phyloP scores from a whole-genome alignment of 345 rosid species.

The Salix purpurea region DNA sequence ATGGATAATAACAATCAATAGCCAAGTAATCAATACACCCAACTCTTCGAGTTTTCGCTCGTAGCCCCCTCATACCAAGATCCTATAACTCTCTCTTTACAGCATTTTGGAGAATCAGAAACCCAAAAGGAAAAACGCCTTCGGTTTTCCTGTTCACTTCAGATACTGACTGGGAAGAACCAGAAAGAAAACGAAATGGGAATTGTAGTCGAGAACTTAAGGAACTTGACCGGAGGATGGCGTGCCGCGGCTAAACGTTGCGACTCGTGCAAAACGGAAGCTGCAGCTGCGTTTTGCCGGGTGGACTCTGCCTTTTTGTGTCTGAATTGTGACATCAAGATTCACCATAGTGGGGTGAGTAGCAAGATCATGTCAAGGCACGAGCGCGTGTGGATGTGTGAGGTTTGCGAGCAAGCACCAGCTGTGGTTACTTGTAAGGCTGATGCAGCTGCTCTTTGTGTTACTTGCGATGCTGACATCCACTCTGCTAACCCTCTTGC shows the following conservation, averaged over 20 bases:
- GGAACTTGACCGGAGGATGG: slow-evolving; percentile 18
- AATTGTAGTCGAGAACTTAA: slow-evolving; percentile 6
- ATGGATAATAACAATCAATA: slow-evolving; percentile 5
- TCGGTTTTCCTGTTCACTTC: neutral
- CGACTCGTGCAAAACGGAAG: slow-evolving; percentile 33
- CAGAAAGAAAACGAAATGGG: slow-evolving; percentile 15
- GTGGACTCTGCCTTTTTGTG: slow-evolving; percentile 39
- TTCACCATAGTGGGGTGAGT: slow-evolving; percentile 19
- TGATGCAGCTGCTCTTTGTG: slow-evolving; percentile 43
- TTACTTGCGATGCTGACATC: slow-evolving; percentile 38
- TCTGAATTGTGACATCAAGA: slow-evolving; percentile 28
- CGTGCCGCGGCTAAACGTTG: slow-evolving; percentile 25
- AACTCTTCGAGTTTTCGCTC: slow-evolving; percentile 1
- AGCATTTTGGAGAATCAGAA: neutral
- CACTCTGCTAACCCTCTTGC: slow-evolving; percentile 48
- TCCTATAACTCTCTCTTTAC: neutral
- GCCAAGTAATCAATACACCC: slow-evolving; percentile 27
- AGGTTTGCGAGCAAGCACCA: slow-evolving; percentile 44
- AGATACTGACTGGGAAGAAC: neutral
- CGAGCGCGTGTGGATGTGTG: slow-evolving; percentile 38
- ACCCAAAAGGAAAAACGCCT: neutral
- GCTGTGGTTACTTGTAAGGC: slow-evolving; percentile 44
- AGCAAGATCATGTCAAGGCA: slow-evolving; percentile 20
- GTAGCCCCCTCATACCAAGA: neutral
- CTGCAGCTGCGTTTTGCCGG: slow-evolving; percentile 32